Evolutionary conservation across 2,329 filamentous ascomycete genomes (phyloP).

Genomic region (Plenodomus lindquistii): DNA sequence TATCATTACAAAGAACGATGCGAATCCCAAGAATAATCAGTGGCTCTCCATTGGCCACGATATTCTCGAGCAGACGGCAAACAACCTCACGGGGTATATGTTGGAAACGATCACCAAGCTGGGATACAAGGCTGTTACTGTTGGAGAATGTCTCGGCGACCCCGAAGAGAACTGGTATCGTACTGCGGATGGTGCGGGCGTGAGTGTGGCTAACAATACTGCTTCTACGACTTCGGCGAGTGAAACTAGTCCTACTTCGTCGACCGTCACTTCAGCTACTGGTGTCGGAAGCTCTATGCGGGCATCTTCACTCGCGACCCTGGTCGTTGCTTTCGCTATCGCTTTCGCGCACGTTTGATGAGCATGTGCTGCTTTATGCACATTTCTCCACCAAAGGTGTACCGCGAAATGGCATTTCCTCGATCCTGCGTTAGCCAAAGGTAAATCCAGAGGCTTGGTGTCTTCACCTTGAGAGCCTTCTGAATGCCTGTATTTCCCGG

Average conservation of each 20-base stretch:
- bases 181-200: conserved; percentile 4
- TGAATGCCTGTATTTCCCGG: no score
- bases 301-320: neutral
- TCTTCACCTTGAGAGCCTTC: no score
- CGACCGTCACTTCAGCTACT: neutral
- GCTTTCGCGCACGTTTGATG: neutral
- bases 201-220: neutral
- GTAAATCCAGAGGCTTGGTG: no score
- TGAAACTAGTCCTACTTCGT: neutral
- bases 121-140: conserved; percentile 47
- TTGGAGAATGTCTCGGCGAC: conserved; percentile 51
- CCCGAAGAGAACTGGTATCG: conserved; percentile 52
- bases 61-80: conserved; percentile 48
- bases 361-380: no score
- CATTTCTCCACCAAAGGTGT: no score
- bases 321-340: neutral
- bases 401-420: no score
- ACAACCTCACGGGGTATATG: conserved; percentile 46
- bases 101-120: conserved; percentile 39
- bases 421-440: no score
- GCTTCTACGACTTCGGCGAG: neutral
- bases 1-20: conserved; percentile 3
- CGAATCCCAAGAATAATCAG: conserved; percentile 17
- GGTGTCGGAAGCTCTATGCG: neutral
- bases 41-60: conserved; percentile 58